Conservation (phyloP, 2,329 filamentous ascomycete species). For the Fusarium ramigenum region DNA sequence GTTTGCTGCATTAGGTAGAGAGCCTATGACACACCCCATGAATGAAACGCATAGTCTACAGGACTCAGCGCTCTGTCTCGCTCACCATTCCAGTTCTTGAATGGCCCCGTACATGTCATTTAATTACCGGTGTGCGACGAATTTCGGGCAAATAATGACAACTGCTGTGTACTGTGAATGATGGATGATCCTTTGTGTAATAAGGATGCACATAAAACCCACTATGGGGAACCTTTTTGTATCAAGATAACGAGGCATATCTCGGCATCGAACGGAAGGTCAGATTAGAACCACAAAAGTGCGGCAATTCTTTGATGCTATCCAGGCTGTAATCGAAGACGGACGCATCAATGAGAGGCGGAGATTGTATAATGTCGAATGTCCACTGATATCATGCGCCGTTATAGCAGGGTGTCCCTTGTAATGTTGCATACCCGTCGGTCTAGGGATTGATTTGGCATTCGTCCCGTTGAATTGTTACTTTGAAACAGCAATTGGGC, state of each 20-base stretch:
- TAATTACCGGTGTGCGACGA: constrained; percentile 12
- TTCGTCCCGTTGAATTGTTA: constrained; percentile 15
- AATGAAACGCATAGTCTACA: neutral
- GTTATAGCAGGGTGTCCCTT: constrained; percentile 12
- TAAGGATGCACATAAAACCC: neutral
- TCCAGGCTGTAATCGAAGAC: neutral
- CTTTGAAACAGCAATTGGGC: constrained; percentile 31
- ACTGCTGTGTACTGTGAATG: neutral
- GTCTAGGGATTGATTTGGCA: constrained; percentile 7
- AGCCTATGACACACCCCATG: constrained; percentile 1
- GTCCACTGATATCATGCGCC: constrained; percentile 9
- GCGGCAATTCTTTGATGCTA: constrained; percentile 1
- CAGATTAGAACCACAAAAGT: constrained; percentile 6
- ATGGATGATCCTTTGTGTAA: neutral
- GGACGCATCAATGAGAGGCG: neutral
- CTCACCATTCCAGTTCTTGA: neutral
- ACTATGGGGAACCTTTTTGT: neutral
- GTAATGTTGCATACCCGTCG: constrained; percentile 6
- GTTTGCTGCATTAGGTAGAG: constrained; percentile 7
- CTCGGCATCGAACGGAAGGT: neutral
- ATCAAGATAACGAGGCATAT: neutral
- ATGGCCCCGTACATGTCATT: neutral
- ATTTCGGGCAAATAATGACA: constrained; percentile 4
- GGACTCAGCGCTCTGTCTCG: neutral
- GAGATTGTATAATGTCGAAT: constrained; percentile 6